Percentiles rank a stretch among this genome's conserved stretches.
Conservation (phyloP, 805 yeast genomes). For the Saturnispora bothae region DNA sequence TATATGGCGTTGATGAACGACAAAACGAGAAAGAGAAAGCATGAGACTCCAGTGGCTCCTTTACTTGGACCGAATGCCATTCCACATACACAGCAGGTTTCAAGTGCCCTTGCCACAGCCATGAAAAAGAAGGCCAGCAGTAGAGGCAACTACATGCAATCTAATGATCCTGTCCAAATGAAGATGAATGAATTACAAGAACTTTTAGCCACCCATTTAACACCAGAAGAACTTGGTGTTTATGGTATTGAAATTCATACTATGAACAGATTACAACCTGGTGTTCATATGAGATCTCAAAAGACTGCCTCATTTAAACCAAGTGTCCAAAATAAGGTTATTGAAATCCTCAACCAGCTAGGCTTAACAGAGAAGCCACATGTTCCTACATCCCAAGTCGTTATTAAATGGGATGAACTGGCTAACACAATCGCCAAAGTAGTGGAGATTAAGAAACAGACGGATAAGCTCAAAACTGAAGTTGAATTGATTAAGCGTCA, state of each 20-base stretch:
- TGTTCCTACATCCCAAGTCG: slow-evolving; percentile 75
- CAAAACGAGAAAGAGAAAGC: slow-evolving; percentile 46
- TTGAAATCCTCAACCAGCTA: slow-evolving; percentile 60
- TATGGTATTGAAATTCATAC: slow-evolving; percentile 76
- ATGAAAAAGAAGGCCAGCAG: slow-evolving; percentile 4
- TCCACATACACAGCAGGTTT: slow-evolving; percentile 30
- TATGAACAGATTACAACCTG: slow-evolving; percentile 56
- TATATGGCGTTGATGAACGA: slow-evolving; percentile 70
- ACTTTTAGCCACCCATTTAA: slow-evolving; percentile 44
- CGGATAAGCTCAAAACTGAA: slow-evolving; percentile 82
- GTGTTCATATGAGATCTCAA: slow-evolving; percentile 73
- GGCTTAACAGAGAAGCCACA: slow-evolving; percentile 74
- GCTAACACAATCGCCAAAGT: slow-evolving; percentile 59
- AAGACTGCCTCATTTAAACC: slow-evolving; percentile 75
- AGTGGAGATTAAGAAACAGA: slow-evolving; percentile 75
- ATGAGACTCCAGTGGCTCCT: slow-evolving; percentile 46
- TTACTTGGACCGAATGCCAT: slow-evolving; percentile 47
- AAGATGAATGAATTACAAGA: slow-evolving; percentile 20
- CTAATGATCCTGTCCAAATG: slow-evolving; percentile 11
- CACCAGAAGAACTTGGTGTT: slow-evolving; percentile 70
- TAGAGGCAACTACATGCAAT: slow-evolving; percentile 4
- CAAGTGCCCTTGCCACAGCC: slow-evolving; percentile 12
- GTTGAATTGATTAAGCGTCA: slow-evolving; percentile 35
- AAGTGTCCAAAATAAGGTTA: slow-evolving; percentile 52
- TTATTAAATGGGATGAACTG: slow-evolving; percentile 66